Base-by-base conservation (phyloP, 257 asterid species). In the Rubia yunnanensis region DNA sequence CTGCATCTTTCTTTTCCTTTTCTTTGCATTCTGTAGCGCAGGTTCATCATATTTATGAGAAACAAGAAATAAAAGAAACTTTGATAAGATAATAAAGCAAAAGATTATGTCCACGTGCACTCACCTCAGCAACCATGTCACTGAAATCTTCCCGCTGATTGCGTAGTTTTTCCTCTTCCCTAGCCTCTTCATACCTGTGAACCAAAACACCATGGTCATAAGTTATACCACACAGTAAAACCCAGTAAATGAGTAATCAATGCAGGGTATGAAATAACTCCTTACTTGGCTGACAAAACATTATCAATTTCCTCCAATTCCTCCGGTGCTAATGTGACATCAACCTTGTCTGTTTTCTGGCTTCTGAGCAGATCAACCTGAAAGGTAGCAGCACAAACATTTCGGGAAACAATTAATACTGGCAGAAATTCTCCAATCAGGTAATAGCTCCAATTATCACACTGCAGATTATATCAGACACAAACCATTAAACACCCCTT, bases 41-140 rank as follows among this genome's bases (percentile, higher is more conserved):
- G 70, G 74, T 22, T 36, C 64, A 38, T 38, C 39, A 31, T 13
- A 41, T 13, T 1, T 22, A 60, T 72, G 44, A 76, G 66, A 60
- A 61, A 41, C 11, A n/a, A 28, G 17, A 32, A 10, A 49, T 48
- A 14, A n/a, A 34, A 8, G 30, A 7, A 11, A 34, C 31, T 24
- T 22, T 26, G 18, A 28, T 13, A 59, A 15, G 34, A 8, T 28
- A 10, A 7, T 44, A 22, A 2, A 30, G 1, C 13, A n/a, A 44
- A 50, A 63, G 18, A 15, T 44, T 18, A 20, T 18, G 0, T 13
- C 20, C 9, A 1, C 18, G 35, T 22, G 53, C 20, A 53, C 56
- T 26, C 32, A 92, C 99, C 96, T 89, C 99, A 6, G 96, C 97
- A 67, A 92, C 99, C 97, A 92, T 86, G 79, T 92, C 99, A 70